These are phyloP conservation scores for Epichloe festucae DNA, from an alignment of 2,329 filamentous ascomycete genomes.

Conservation along the genomic window DNA sequence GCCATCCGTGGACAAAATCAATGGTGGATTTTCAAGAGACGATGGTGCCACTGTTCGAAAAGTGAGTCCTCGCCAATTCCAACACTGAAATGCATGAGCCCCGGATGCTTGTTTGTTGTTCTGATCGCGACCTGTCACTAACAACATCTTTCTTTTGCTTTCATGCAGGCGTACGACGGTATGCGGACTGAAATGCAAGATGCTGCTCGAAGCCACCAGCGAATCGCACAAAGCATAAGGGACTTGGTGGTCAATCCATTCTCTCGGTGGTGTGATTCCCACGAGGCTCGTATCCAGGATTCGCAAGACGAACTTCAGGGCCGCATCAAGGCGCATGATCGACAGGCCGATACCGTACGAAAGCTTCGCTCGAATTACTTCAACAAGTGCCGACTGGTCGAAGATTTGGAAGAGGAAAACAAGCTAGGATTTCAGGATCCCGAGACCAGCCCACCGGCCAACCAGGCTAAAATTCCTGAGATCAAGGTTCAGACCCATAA, in stretches of 20 bases:
- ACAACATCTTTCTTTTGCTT: slow-evolving; percentile 5
- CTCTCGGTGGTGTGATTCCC: slow-evolving; percentile 88
- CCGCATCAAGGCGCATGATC: slow-evolving; percentile 85
- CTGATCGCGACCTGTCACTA: slow-evolving; percentile 5
- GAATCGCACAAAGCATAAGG: slow-evolving; percentile 91
- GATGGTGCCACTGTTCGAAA: slow-evolving; percentile 94
- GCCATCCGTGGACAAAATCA: slow-evolving; percentile 66
- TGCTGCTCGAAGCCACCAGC: slow-evolving; percentile 77
- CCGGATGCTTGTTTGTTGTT: background rate
- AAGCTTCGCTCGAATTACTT: slow-evolving; percentile 95
- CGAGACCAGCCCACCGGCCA: slow-evolving; percentile 50
- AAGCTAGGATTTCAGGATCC: slow-evolving; percentile 94
- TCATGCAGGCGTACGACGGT: slow-evolving; percentile 72
- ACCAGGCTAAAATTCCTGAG: slow-evolving; percentile 51
- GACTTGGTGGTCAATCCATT: slow-evolving; percentile 93
- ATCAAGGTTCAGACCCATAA: slow-evolving; percentile 72
- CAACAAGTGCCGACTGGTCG: slow-evolving; percentile 93
- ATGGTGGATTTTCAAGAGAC: slow-evolving; percentile 75
- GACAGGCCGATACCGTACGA: slow-evolving; percentile 78
- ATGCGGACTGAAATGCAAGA: slow-evolving; percentile 87
- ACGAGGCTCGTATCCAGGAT: slow-evolving; percentile 79
- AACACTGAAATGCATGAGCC: background rate
- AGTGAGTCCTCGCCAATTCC: slow-evolving; percentile 33
- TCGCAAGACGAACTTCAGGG: slow-evolving; percentile 89
- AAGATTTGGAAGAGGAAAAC: slow-evolving; percentile 96